These are phyloP conservation scores for Leccinum imitatum DNA, from an alignment of 768 basidiomycete genomes.

Conservation along the genomic window DNA sequence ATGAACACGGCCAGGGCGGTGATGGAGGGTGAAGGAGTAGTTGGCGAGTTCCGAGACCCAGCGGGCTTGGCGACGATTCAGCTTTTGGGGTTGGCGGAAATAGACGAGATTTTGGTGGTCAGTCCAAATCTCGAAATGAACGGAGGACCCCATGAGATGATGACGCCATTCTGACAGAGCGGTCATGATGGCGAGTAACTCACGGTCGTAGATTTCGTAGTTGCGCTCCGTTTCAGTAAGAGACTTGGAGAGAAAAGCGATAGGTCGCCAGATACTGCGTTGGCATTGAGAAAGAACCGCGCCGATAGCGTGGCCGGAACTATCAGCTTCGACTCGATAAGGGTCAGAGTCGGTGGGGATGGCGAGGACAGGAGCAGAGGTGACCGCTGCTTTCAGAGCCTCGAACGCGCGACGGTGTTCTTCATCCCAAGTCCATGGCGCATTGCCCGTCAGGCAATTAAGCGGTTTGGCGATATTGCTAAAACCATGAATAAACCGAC, in stretches of 20 bases:
- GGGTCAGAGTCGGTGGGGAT: background rate
- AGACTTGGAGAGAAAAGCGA: constrained; percentile 39
- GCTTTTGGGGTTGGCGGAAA: constrained; percentile 36
- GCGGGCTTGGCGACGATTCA: constrained; percentile 42
- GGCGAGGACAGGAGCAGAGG: background rate
- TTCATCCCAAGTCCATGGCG: background rate
- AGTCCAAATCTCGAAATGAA: constrained; percentile 5
- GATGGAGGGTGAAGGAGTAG: too few species aligned
- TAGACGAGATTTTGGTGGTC: constrained; percentile 43
- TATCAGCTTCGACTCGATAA: background rate
- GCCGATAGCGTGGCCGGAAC: background rate
- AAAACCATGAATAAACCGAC: constrained; percentile 34
- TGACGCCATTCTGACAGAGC: constrained; percentile 35
- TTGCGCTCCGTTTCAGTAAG: constrained; percentile 39
- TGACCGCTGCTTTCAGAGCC: background rate
- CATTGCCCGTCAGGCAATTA: constrained; percentile 13
- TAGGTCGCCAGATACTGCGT: constrained; percentile 29
- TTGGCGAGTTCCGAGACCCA: constrained; percentile 40
- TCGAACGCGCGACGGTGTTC: background rate
- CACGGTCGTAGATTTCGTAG: constrained; percentile 31
- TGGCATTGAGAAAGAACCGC: background rate
- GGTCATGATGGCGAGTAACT: constrained; percentile 48
- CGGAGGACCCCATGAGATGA: background rate
- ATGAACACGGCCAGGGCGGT: constrained; percentile 19
- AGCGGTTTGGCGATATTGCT: constrained; percentile 30